These are phyloP conservation scores for Aechmea fasciata DNA, from an alignment of 176 grass and related monocot species.

Conservation along the genomic window DNA sequence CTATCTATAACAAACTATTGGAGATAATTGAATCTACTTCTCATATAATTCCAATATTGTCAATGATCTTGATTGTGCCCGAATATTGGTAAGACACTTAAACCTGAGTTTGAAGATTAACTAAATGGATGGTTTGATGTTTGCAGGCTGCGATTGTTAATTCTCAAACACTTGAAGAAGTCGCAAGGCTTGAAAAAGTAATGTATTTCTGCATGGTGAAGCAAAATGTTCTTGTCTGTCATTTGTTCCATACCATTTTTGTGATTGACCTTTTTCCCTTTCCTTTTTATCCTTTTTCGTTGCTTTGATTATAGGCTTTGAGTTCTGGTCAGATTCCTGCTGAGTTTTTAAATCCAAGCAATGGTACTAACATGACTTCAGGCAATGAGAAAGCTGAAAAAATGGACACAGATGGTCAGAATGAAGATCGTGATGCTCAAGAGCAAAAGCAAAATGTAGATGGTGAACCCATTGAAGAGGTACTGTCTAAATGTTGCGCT, in stretches of 20 bases:
- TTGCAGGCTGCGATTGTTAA: conserved; percentile 77
- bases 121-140: conserved; percentile 6
- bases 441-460: conserved; percentile 44
- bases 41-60: background rate
- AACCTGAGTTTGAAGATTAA: background rate
- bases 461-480: conserved; percentile 54
- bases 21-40: background rate
- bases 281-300: background rate
- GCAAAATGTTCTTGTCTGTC: background rate
- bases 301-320: conserved; percentile 36
- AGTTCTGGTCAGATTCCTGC: conserved; percentile 79
- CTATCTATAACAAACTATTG: background rate
- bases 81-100: background rate
- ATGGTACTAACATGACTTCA: conserved; percentile 32
- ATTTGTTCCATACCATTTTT: background rate
- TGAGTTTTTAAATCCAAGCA: conserved; percentile 66
- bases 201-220: background rate
- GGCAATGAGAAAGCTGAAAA: conserved; percentile 39
- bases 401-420: conserved; percentile 61
- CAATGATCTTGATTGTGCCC: background rate
- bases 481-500: conserved; percentile 1
- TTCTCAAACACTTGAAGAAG: conserved; percentile 96
- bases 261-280: background rate
- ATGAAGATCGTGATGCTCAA: conserved; percentile 27
- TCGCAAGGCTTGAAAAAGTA: conserved; percentile 92